These are phyloP conservation scores for Corylus avellana DNA, from an alignment of 306 rosid species.

Conservation along the genomic window DNA sequence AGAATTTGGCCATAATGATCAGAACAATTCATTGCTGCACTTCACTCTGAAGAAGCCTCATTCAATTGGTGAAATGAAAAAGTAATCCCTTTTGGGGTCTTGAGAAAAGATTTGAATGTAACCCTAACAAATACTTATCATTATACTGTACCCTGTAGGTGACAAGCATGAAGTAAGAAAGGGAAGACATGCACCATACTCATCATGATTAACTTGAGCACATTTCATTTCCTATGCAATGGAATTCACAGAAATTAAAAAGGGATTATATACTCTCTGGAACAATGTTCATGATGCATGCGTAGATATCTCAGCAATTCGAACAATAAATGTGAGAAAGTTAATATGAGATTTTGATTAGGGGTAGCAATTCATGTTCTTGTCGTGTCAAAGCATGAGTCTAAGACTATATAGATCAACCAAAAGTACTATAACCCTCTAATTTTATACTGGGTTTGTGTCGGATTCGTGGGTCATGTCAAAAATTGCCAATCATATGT, in stretches of 20 bases:
- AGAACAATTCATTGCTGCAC: slow-evolving; percentile 22
- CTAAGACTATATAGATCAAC: too few species aligned
- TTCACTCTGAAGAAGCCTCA: slow-evolving; percentile 30
- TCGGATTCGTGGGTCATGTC: too few species aligned
- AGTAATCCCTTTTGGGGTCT: slow-evolving; percentile 30
- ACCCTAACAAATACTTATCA: slow-evolving; percentile 39
- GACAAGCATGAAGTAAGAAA: slow-evolving; percentile 47
- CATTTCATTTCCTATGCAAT: slow-evolving; percentile 23
- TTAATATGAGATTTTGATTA: too few species aligned
- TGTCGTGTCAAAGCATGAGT: too few species aligned
- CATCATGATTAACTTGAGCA: slow-evolving; percentile 24
- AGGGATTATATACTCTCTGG: too few species aligned
- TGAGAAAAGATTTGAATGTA: slow-evolving; percentile 30
- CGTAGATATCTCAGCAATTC: too few species aligned
- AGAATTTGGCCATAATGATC: slow-evolving; percentile 34
- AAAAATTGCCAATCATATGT: too few species aligned
- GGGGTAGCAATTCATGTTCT: too few species aligned
- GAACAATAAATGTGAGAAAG: too few species aligned
- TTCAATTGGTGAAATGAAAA: slow-evolving; percentile 40
- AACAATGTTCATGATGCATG: too few species aligned
- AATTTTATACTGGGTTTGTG: too few species aligned
- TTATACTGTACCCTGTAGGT: slow-evolving; percentile 38
- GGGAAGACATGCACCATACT: slow-evolving; percentile 28
- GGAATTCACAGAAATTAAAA: not conserved
- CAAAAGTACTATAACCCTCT: too few species aligned